Percentiles rank a stretch among this genome's conserved stretches.
phyloP scores from a whole-genome alignment of 2,329 filamentous ascomycete species.

The Pseudomassariella vexata region DNA sequence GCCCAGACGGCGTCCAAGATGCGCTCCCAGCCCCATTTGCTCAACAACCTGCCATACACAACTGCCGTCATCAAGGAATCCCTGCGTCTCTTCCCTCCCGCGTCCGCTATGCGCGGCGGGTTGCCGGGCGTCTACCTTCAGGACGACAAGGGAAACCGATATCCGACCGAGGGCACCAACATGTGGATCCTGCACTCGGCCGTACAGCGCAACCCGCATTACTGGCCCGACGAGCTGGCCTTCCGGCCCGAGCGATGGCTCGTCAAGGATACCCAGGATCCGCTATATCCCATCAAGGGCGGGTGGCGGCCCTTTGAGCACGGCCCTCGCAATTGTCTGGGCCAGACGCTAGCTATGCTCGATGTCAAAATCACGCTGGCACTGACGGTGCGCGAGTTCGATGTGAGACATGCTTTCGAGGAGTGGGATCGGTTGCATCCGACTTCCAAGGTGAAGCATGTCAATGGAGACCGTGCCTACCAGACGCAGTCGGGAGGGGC shows the following conservation, averaged over 20 bases:
- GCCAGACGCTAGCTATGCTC: constrained; percentile 21
- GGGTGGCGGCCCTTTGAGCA: constrained; percentile 20
- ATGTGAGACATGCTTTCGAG: constrained; percentile 24
- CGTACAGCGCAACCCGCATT: constrained; percentile 26
- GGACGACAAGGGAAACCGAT: constrained; percentile 31
- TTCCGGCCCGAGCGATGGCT: constrained; percentile 33
- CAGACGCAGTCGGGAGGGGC: constrained; percentile 15
- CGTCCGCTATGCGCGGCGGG: constrained; percentile 30
- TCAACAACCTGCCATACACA: constrained; percentile 22
- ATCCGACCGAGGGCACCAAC: constrained; percentile 13
- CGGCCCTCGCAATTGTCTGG: constrained; percentile 23
- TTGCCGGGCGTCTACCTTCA: constrained; percentile 23
- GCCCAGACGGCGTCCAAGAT: constrained; percentile 11
- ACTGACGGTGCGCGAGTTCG: constrained; percentile 14
- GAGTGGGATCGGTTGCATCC: constrained; percentile 15
- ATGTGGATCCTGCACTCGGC: constrained; percentile 13
- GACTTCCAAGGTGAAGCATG: constrained; percentile 8
- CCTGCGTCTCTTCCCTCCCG: constrained; percentile 37
- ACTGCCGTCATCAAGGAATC: constrained; percentile 30
- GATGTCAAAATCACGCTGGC: constrained; percentile 19
- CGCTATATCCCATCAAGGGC: constrained; percentile 15
- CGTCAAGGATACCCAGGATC: constrained; percentile 10
- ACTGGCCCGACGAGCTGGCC: constrained; percentile 25
- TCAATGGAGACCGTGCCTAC: constrained; percentile 16
- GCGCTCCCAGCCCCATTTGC: not conserved